Evolutionary conservation across 1,284 basidiomycete genomes (phyloP).

Genomic region (Tilletia horrida): DNA sequence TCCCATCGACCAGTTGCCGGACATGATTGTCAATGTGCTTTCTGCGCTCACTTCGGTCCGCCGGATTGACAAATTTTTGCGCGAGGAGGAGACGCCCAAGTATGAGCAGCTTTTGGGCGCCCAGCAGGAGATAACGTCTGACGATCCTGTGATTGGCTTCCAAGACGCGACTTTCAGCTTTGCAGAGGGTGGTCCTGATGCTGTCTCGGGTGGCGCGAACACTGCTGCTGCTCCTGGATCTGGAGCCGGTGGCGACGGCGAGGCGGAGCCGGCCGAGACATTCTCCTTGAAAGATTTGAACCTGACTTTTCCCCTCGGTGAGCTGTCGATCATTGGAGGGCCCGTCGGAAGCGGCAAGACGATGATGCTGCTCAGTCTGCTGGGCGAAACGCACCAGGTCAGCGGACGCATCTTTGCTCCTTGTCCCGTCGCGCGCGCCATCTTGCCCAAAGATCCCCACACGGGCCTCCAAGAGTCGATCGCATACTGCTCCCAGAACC

Average conservation of each 20-base stretch:
- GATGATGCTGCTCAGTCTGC: conserved; percentile 61
- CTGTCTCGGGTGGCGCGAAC: not conserved
- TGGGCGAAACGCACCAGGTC: conserved; percentile 61
- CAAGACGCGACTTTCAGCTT: conserved; percentile 57
- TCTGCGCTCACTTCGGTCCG: conserved; percentile 51
- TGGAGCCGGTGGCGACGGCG: conserved; percentile 25
- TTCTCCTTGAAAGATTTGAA: conserved; percentile 61
- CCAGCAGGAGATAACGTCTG: not conserved
- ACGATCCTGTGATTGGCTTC: conserved; percentile 59
- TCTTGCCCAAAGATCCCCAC: conserved; percentile 55
- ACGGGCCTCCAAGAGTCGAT: conserved; percentile 69
- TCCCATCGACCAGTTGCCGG: conserved; percentile 46
- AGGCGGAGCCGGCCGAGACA: conserved; percentile 16
- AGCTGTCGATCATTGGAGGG: conserved; percentile 66
- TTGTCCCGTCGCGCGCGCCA: conserved; percentile 57
- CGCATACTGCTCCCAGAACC: conserved; percentile 89
- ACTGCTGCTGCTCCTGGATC: not conserved
- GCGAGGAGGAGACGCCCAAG: conserved; percentile 62
- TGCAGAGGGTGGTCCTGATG: conserved; percentile 36
- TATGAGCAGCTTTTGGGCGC: conserved; percentile 58
- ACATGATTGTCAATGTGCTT: conserved; percentile 58
- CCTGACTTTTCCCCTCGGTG: conserved; percentile 62
- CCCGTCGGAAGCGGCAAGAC: conserved; percentile 61
- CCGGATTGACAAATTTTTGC: conserved; percentile 58
- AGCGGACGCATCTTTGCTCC: conserved; percentile 61